Conservation (phyloP, 1,284 basidiomycete genomes). For the Microbotryomycetes sp. region DNA sequence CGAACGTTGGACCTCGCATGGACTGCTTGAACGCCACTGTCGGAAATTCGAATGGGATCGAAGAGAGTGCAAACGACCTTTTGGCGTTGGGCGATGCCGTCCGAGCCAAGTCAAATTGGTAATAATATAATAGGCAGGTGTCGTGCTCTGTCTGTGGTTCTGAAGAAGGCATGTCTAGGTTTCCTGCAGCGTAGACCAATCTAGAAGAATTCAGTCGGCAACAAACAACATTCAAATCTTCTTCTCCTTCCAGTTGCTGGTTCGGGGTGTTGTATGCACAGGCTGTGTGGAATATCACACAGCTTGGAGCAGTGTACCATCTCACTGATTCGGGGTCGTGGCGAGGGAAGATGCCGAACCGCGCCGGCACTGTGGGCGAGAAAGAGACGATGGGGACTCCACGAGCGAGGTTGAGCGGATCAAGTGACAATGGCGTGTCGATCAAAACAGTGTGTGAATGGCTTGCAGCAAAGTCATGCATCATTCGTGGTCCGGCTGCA, state of each 20-base stretch:
- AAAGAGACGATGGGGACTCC: conserved; percentile 48
- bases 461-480: conserved; percentile 50
- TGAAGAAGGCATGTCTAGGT: conserved; percentile 39
- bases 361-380: conserved; percentile 42
- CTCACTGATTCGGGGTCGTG: conserved; percentile 36
- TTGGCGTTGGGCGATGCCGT: conserved; percentile 38
- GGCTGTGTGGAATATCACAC: conserved; percentile 50
- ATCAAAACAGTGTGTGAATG: conserved; percentile 46
- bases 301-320: conserved; percentile 45
- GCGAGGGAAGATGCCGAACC: conserved; percentile 48
- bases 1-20: conserved; percentile 44
- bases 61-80: conserved; percentile 44
- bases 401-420: conserved; percentile 46
- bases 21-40: conserved; percentile 41
- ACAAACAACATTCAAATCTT: conserved; percentile 44
- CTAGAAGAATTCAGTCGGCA: conserved; percentile 49
- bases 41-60: conserved; percentile 50
- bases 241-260: conserved; percentile 17
- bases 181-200: conserved; percentile 49
- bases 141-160: conserved; percentile 43
- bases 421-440: conserved; percentile 49
- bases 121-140: conserved; percentile 47
- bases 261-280: conserved; percentile 41
- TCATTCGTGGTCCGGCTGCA: conserved; percentile 44
- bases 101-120: conserved; percentile 42